Evolutionary conservation across 345 rosid species (phyloP), one percentile per base, ranked within the genome.

Genomic region (Populus deltoides): DNA sequence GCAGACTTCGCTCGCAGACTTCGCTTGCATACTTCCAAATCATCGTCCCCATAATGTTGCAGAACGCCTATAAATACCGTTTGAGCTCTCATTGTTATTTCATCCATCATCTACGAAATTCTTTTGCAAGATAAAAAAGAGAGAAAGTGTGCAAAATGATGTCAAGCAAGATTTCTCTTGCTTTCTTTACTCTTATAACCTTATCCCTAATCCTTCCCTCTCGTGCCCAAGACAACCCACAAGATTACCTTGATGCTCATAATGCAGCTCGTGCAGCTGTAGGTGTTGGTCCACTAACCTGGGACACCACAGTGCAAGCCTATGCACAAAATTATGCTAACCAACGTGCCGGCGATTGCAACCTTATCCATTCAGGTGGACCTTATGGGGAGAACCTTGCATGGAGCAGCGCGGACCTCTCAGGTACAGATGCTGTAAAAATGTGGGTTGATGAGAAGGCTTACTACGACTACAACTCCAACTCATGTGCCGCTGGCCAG

Each of bases 301-400:
- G 79, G 83, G 55, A 80, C 75, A 38, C 62, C 49, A 75, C 11
- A 2, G 27, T 79, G 11, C 69, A 59, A 6, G 63, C 71, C 66
- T 80, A 70, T 62, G 83, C 83, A 1, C 76, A 47, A 47, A 22
- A 63, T 8, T 75, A 75, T 13, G 79, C 79, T 10, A 62, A 24
- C 24, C 25, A 63, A 12, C 51, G 24, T 3, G 27, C 25, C 3
- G 66, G 20, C 1, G 79, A 70, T 43, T 80, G 83, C 71, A 70
- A 20, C 9, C 71, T 70, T 1, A 22, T 70, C n/a, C 79, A 80
- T 27, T 80, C 83, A 0, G 68, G 45, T 5, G 79, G 83, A 7
- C 78, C 72, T 13, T 80, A 80, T 11, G 80, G 80, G 6, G 77
- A 81, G 65, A 71, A 81, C 59, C 6, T 81, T 4, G 80, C 79